Base-by-base conservation (phyloP, 805 yeast species). In the Pichia rugopelliculosa region DNA sequence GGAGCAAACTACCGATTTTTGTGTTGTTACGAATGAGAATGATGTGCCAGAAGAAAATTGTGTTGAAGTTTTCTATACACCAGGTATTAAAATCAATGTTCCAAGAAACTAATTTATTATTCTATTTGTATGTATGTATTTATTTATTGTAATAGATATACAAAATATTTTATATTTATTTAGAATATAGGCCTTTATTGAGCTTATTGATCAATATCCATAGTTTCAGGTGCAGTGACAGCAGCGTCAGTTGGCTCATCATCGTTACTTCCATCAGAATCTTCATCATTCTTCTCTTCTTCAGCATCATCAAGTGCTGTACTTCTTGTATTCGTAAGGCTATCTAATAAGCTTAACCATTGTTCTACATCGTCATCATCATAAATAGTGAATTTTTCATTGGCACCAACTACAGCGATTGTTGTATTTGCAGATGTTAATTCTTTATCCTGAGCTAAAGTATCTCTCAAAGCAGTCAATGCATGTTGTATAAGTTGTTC, bases 381-480 rank as follows among this genome's bases (percentile, higher is more conserved):
- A 57, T 85, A 82, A 47, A 85, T 69, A 23, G 81, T 79, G 68
- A 91, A 89, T 9, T 54, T 49, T 21, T 80, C 77, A 38, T 75
- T 73, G 56, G 80, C 95, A 30, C 97, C 96, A n/a, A 91, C 98
- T 44, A 89, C 79, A 41, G 96, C 95, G 54, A 93, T 86, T 1
- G 95, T 84, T 5, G 97, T 86, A 69, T 93, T 93, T 52, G 82
- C 79, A 45, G 75, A 70, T 36, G 82, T 87, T 64, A 93, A 77
- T 64, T 93, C 96, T 64, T 88, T 90, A 65, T 93, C 99, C 68
- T 90, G 96, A 15, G 93, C 81, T 58, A 93, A 73, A 0, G 98
- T 91, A 61, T 93, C 98, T 67, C 96, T 83, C 61, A 93, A 75
- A 0, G 99, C 95, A 56, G 82, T 82, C 57, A 93, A 81, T 4